Percentiles rank a stretch among this genome's conserved stretches.
Conservation (phyloP, 331 rosid genomes). For the Saraca asoca region DNA sequence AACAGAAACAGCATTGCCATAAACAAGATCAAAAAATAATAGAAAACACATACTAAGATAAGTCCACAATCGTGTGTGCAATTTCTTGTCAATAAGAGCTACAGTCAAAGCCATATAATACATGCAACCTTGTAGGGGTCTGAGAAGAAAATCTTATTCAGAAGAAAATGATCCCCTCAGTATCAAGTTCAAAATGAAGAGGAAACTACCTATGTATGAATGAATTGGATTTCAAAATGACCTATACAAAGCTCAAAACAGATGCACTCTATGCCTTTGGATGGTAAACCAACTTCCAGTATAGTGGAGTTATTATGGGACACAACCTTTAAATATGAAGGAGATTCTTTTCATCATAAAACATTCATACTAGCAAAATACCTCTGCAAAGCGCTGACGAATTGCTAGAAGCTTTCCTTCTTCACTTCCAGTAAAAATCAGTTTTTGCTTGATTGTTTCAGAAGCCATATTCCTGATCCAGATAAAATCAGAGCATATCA, state of each 20-base stretch:
- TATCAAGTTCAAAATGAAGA: background rate
- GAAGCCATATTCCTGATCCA: constrained; percentile 85
- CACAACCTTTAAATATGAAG: constrained; percentile 17
- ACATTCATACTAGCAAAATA: constrained; percentile 36
- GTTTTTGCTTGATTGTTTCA: constrained; percentile 75
- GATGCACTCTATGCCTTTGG: background rate
- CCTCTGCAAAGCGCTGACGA: constrained; percentile 93
- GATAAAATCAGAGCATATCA: constrained; percentile 33
- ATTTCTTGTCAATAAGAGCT: constrained; percentile 17
- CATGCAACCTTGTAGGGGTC: background rate
- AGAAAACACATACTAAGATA: constrained; percentile 10
- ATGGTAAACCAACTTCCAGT: background rate
- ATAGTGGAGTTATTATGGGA: constrained; percentile 5
- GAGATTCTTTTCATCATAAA: constrained; percentile 7
- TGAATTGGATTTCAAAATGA: background rate
- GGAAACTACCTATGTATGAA: background rate
- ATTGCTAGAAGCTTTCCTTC: constrained; percentile 90
- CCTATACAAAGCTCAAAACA: background rate
- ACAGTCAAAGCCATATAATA: background rate
- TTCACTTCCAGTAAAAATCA: constrained; percentile 90
- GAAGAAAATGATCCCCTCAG: background rate
- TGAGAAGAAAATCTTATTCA: background rate
- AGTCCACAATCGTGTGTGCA: background rate
- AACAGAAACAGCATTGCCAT: background rate
- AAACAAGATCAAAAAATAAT: constrained; percentile 20